A percentile compares a stretch with the other conserved stretches of the same genome.
Evolutionary conservation across 148 eudicot genomes (phyloP).

Genomic region (Arctostaphylos glauca): DNA sequence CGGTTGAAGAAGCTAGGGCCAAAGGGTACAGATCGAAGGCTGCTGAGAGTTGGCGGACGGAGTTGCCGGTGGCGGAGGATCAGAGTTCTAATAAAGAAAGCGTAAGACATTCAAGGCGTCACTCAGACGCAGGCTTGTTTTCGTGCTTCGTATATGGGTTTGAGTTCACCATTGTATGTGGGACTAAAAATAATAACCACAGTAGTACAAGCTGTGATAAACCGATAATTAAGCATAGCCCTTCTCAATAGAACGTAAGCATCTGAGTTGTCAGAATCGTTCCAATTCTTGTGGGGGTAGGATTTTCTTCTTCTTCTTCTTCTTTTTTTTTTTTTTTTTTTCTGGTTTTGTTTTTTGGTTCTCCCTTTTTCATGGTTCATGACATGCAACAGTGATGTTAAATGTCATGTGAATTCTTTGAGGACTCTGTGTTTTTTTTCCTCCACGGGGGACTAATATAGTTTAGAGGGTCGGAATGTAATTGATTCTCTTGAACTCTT

Average conservation of each 20-base stretch:
- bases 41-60: not conserved
- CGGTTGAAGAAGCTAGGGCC: conserved; percentile 23
- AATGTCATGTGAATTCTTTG: no score
- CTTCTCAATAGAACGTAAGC: conserved; percentile 7
- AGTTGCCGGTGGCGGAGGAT: not conserved
- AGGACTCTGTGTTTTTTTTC: no score
- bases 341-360: no score
- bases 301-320: not conserved
- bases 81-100: not conserved
- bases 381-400: no score
- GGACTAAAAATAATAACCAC: conserved; percentile 7
- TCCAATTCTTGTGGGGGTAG: not conserved
- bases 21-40: conserved; percentile 19
- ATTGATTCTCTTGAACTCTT: no score
- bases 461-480: no score
- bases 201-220: not conserved
- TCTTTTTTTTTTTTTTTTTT: no score
- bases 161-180: conserved; percentile 35
- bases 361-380: no score
- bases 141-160: conserved; percentile 34
- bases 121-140: conserved; percentile 28
- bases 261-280: not conserved
- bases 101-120: conserved; percentile 17
- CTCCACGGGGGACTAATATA: no score
- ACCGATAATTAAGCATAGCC: conserved; percentile 3